A percentile compares a stretch with the other conserved stretches of the same genome.
phyloP scores from a whole-genome alignment of 345 rosid genomes.

The Durio zibethinus region DNA sequence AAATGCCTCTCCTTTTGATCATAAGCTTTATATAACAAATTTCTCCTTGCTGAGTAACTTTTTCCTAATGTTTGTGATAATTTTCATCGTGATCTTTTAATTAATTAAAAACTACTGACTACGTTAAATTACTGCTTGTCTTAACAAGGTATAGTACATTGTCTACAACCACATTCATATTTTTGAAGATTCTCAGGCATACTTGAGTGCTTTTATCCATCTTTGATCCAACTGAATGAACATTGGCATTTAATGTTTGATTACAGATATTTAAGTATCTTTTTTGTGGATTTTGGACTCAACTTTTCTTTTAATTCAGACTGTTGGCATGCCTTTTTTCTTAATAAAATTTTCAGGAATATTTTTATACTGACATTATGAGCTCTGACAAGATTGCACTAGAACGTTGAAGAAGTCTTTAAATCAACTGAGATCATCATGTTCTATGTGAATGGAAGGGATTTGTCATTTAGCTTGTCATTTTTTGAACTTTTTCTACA shows the following conservation, averaged over 20 bases:
- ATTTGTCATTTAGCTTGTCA: conserved; percentile 2
- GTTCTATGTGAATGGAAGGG: not conserved
- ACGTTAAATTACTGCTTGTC: not conserved
- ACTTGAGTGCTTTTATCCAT: not conserved
- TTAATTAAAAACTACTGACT: not conserved
- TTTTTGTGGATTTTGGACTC: not conserved
- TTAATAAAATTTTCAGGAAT: not conserved
- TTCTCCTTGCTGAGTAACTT: not conserved
- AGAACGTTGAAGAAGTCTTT: not conserved
- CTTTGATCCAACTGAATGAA: not conserved
- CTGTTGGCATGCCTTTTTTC: not conserved
- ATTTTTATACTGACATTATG: not conserved
- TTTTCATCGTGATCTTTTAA: not conserved
- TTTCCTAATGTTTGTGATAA: not conserved
- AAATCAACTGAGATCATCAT: not conserved
- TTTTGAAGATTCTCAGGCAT: not conserved
- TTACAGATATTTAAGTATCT: not conserved
- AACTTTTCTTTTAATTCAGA: not conserved
- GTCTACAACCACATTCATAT: not conserved
- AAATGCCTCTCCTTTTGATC: not conserved
- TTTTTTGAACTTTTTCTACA: not conserved
- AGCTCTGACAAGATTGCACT: not conserved
- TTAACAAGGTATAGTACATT: not conserved
- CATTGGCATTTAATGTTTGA: not conserved
- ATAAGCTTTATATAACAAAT: not conserved